Base-by-base conservation (phyloP, 176 grass and related monocot genomes). In the Hordeum marinum region DNA sequence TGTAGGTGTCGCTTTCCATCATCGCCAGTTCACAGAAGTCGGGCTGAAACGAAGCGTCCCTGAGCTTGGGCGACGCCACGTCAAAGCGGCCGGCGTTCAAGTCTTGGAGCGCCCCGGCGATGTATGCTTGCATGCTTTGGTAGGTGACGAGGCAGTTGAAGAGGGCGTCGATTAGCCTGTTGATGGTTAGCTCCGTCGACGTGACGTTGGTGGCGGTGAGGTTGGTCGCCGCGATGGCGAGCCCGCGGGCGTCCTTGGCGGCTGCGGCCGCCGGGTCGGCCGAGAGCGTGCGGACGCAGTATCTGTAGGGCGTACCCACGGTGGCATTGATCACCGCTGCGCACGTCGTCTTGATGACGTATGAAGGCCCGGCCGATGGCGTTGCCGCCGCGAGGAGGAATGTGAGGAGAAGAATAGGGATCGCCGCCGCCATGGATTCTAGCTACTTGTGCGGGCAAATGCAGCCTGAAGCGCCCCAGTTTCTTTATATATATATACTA, bases 171-270 rank as follows among this genome's bases (percentile, higher is more conserved):
- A 70, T 43, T 4, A 72, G 40, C 1, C 25, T 13, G 69, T 24
- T 25, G 40, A 72, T 11, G 23, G 14, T 13, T 11, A 15, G n/a
- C 6, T 45, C 14, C 23, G 69, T 43, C 11, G 6, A 39, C 9
- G 81, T 84, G 60, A 24, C 37, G 18, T 46, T 34, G 45, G 89
- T 76, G 9, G 39, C 68, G 40, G 85, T 85, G 1, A 84, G 21
- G 9, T 13, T 75, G 5, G 81, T 60, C 34, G 81, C 89, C 18
- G 68, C 42, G 11, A 27, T 41, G 63, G 89, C 89, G 4, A 91
- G 89, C 9, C 46, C 26, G 15, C 9, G 20, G 7, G 36, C 39
- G 26, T 72, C 63, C 3, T 20, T 60, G 1, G 48, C 36, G 13
- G 74, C 13, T 3, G 80, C 48, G 45, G 68, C 54, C 5, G 58